Evolutionary conservation across 1,284 basidiomycete species (phyloP), one percentile per base, ranked within the genome.

Genomic region (Papiliotrema laurentii): DNA sequence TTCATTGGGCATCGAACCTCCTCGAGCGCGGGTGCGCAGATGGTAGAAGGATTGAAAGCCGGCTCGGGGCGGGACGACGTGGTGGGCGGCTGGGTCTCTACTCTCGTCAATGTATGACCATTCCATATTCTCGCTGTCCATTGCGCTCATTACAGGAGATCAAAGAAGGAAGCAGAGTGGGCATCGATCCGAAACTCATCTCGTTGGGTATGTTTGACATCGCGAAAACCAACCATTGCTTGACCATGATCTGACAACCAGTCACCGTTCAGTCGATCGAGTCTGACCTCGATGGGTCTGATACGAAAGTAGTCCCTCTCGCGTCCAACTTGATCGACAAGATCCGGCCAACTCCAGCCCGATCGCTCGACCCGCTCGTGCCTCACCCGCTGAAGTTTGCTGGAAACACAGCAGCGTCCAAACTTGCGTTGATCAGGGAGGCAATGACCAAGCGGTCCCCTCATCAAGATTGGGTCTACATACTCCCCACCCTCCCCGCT

Each of bases 151-250:
- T 21, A 36, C 47, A 82, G 81, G 75, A 78, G 36, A 80, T 81
- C 10, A 80, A 75, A 11, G 79, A 79, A 41, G 73, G 74, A 2
- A 66, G 78, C 24, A 79, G 83, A 54, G 81, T 96, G 48, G 92
- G 92, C 13, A 80, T 96, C 48, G 93, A 97, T 71, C 89, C 91
- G 9, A 85, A 88, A 25, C 84, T 94, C 76, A 77, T 94, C 51
- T 81, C 89, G 3, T 82, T 53, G 3, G 81, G 87, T 64, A 59
- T 49, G 64, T 57, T 21, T 27, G 16, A 34, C 16, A 18, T 34
- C n/a, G n/a, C n/a, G n/a, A n/a, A n/a, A n/a, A n/a, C 19, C 33
- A 22, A 28, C 24, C 1, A 7, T 31, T 37, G 34, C 28, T 27
- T 43, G 14, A 40, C 36, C 25, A 14, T 46, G 21, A 30, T 13